Evolutionary conservation across 495 filamentous ascomycete species (phyloP), one percentile per base, ranked within the genome.

Genomic region (Neurospora tetrasperma): DNA sequence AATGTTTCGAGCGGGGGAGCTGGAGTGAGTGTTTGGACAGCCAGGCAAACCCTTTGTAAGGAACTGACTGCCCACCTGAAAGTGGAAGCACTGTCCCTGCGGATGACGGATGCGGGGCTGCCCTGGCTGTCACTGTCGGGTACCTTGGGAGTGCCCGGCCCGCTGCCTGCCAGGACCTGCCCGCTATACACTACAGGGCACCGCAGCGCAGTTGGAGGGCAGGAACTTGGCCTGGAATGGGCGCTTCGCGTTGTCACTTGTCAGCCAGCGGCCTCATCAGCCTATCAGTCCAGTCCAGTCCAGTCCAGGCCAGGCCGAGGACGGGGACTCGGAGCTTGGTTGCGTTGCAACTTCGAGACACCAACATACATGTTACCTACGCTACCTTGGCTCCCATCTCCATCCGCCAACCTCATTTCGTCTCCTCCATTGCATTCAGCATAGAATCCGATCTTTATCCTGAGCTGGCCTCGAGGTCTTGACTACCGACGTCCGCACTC

Each of bases 401-500:
- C 73, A 75, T 69, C 72, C 71, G 11, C 54, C 70, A 59, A 59
- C 38, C 70, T 59, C 70, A 68, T 71, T 42, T 2, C 27, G 27
- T 27, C 70, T 59, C 70, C 27, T 68, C 69, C 69, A 23, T 66
- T 73, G 70, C 73, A 44, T 66, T 71, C 46, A 71, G 48, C 62
- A 72, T 18, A 66, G 27, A 27, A 38, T 68, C 71, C 39, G 59
- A 73, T 39, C 70, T 40, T 18, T 66, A 43, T 70, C 68, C 71
- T 72, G 71, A 74, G 75, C 72, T 74, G 70, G 78, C 48, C 77
- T 73, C 73, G 70, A 73, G 71, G 54, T 54, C 70, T 14, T 69
- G 68, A 41, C 40, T n/a, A 59, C 2, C 38, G 3, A 42, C 54
- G 4, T 20, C 71, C 14, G 43, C 71, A 14, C 39, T 69, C 39